phyloP scores from a whole-genome alignment of 768 basidiomycete species.

The Termitomyces titanicus region DNA sequence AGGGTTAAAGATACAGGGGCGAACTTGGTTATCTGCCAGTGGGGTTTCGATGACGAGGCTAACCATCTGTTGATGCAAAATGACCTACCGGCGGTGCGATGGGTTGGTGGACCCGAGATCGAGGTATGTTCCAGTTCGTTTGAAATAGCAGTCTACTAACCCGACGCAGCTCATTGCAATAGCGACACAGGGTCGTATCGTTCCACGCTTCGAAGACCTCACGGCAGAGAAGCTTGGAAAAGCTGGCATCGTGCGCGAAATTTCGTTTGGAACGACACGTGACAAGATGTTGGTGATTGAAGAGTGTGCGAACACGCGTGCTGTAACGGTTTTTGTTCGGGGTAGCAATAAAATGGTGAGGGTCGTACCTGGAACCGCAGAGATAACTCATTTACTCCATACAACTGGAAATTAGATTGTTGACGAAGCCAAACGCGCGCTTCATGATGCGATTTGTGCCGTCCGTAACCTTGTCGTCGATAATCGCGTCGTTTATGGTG shows the following conservation, averaged over 20 bases:
- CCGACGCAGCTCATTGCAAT: slow-evolving; percentile 85
- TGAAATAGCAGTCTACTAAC: slow-evolving; percentile 1
- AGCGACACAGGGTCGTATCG: slow-evolving; percentile 96
- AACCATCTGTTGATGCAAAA: slow-evolving; percentile 99
- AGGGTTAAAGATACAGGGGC: slow-evolving; percentile 95
- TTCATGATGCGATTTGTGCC: slow-evolving; percentile 97
- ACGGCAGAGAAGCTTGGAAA: slow-evolving; percentile 86
- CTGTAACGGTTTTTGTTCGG: slow-evolving; percentile 95
- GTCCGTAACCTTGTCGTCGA: slow-evolving; percentile 95
- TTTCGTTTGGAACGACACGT: slow-evolving; percentile 95
- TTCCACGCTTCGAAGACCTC: slow-evolving; percentile 96
- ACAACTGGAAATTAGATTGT: slow-evolving; percentile 65
- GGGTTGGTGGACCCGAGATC: slow-evolving; percentile 99
- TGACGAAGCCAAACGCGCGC: slow-evolving; percentile 95
- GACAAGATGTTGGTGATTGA: slow-evolving; percentile 99
- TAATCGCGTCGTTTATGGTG: slow-evolving; percentile 96
- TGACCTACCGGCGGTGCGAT: slow-evolving; percentile 92
- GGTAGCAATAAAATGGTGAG: slow-evolving; percentile 98
- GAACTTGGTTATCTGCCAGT: slow-evolving; percentile 98
- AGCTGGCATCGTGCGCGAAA: slow-evolving; percentile 90
- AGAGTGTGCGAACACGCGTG: slow-evolving; percentile 94
- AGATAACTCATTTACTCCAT: not conserved
- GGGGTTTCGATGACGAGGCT: slow-evolving; percentile 99
- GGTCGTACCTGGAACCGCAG: not conserved
- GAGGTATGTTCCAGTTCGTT: slow-evolving; percentile 53